Conservation (phyloP, 163 green algal genomes). For the Scenedesmus sp. region DNA sequence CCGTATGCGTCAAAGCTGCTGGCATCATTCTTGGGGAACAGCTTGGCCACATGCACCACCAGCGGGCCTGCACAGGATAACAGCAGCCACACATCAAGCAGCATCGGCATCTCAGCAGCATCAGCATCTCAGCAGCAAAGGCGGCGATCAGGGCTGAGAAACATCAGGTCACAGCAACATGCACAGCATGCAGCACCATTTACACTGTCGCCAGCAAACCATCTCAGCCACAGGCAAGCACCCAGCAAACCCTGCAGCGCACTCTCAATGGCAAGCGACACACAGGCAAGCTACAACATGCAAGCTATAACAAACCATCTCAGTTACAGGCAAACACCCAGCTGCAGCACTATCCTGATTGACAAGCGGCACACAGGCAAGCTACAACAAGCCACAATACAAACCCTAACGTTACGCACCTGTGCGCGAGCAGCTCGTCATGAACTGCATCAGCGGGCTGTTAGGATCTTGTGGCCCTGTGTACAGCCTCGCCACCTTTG, state of each 20-base stretch:
- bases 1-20: constrained; percentile 93
- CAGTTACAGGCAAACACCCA: neutral
- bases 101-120: too few species aligned
- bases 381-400: neutral
- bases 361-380: neutral
- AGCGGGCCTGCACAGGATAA: constrained; percentile 72
- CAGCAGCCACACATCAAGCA: neutral
- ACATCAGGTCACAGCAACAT: too few species aligned
- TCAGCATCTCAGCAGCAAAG: neutral
- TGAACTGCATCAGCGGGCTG: constrained; percentile 63
- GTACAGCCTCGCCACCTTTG: constrained; percentile 81
- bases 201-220: too few species aligned
- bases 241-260: neutral
- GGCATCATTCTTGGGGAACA: constrained; percentile 93
- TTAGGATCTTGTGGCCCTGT: constrained; percentile 55
- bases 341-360: neutral
- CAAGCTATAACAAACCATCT: neutral
- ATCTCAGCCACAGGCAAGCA: too few species aligned
- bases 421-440: constrained; percentile 80
- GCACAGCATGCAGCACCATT: too few species aligned
- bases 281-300: neutral
- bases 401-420: neutral
- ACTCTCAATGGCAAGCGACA: neutral
- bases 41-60: constrained; percentile 93
- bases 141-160: neutral